Evolutionary conservation across 2,329 filamentous ascomycete species (phyloP), one percentile per base, ranked within the genome.

Genomic region (Ceratocystis colombiana): DNA sequence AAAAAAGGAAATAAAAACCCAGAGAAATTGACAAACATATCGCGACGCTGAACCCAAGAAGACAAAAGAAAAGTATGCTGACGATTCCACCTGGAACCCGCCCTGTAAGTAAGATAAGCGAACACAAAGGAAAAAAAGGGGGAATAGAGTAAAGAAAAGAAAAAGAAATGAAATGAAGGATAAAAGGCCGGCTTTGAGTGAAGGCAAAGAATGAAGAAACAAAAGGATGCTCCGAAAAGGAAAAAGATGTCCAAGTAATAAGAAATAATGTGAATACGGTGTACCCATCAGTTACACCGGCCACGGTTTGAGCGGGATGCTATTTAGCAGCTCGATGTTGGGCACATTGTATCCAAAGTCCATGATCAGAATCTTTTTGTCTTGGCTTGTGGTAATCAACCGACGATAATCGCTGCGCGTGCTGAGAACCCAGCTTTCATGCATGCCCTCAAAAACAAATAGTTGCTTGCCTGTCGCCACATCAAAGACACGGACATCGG

Each of bases 381-480:
- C 92, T 76, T 99, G 94, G 62, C 92, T 94, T 0, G 93, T 96
- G 71, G 90, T 94, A 69, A 99, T 89, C 69, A 99, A 94, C 69
- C 94, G 85, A 68, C 93, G 83, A 75, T 97, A 97, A 74, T 99
- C 93, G 69, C 89, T 92, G 80, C 96, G 96, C 64, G 94, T 94
- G 70, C 90, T 92, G 68, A 99, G 78, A 72, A 99, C 95, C 94
- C 94, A 99, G 76, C 90, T 96, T 10, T 88, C 88, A 67, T 96
- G 96, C 91, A 92, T 97, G 70, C 89, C 86, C n/a, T 91, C 89
- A 72, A 96, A 93, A 71, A 91, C 87, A 69, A 95, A 84, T 68
- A 93, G 82, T 70, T 90, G 82, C 61, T 86, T 79, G 44, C 92
- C 93, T 2, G 87, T 88, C 70, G 87, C 85, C 77, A 94, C 88